Evolutionary conservation across 805 yeast genomes (phyloP).

Genomic region (Nakazawaea sp.): DNA sequence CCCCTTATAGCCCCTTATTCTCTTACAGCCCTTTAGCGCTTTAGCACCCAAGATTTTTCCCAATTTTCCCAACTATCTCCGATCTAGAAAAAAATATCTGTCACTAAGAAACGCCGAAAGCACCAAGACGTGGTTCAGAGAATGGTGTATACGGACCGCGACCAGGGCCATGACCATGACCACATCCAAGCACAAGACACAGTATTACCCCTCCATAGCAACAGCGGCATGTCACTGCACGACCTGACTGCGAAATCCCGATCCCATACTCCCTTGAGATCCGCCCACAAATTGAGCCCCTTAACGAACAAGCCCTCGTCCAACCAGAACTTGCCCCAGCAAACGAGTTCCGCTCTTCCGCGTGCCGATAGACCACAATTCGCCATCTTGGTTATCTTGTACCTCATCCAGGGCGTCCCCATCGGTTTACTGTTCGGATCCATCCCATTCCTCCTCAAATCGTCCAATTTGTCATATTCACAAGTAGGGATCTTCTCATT

Average conservation of each 20-base stretch:
- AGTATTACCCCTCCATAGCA: background rate
- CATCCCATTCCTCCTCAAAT: slow-evolving; percentile 81
- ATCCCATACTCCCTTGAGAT: slow-evolving; percentile 7
- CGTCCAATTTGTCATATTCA: slow-evolving; percentile 68
- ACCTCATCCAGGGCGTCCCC: slow-evolving; percentile 92
- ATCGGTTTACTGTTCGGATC: slow-evolving; percentile 95
- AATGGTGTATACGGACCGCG: no score
- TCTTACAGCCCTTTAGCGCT: no score
- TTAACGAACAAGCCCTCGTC: background rate
- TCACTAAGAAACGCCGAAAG: no score
- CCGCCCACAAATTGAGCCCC: no score
- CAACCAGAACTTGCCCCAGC: background rate
- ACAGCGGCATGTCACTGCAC: slow-evolving; percentile 2
- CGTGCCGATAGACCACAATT: slow-evolving; percentile 66
- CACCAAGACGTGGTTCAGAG: no score
- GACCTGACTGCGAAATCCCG: slow-evolving; percentile 4
- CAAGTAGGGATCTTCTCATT: slow-evolving; percentile 87
- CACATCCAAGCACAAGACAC: no score
- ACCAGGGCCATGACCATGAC: no score
- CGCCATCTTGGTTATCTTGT: slow-evolving; percentile 61
- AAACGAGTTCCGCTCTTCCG: slow-evolving; percentile 14
- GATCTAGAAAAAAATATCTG: no score
- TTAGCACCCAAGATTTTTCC: no score
- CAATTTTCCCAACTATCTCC: no score
- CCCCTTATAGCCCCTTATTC: no score